These are phyloP conservation scores for Plantago ovata DNA, from an alignment of 257 asterid species.

Conservation along the genomic window DNA sequence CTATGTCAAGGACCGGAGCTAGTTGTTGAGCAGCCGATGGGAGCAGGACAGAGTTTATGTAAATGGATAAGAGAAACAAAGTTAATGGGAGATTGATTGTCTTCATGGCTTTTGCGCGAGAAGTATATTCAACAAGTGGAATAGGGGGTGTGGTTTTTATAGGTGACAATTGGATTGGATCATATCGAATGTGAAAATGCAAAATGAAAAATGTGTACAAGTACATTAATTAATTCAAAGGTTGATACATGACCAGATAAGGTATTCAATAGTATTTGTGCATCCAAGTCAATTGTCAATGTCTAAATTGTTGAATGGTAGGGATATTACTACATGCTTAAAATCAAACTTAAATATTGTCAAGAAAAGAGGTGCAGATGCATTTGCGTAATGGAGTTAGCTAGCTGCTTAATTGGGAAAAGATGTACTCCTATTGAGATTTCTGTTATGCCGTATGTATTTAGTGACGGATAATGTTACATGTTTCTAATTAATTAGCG, in stretches of 20 bases:
- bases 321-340: too few species aligned
- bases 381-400: too few species aligned
- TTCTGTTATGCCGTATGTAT: too few species aligned
- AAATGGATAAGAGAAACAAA: slow-evolving; percentile 7
- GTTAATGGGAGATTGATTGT: slow-evolving; percentile 1
- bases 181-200: neutral
- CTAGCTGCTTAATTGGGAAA: too few species aligned
- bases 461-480: too few species aligned
- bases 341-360: too few species aligned
- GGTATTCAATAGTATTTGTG: neutral
- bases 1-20: slow-evolving; percentile 37
- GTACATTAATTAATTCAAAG: neutral
- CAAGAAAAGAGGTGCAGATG: too few species aligned
- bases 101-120: slow-evolving; percentile 23
- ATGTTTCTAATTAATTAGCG: too few species aligned
- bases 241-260: neutral
- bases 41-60: slow-evolving; percentile 5
- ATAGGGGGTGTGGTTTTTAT: neutral
- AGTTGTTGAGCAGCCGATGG: slow-evolving; percentile 23
- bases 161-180: neutral
- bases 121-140: neutral
- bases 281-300: too few species aligned
- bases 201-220: neutral
- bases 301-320: too few species aligned
- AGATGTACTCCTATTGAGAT: too few species aligned